Base-by-base conservation (phyloP, 768 basidiomycete species). In the Cyclocybe cylindracea region DNA sequence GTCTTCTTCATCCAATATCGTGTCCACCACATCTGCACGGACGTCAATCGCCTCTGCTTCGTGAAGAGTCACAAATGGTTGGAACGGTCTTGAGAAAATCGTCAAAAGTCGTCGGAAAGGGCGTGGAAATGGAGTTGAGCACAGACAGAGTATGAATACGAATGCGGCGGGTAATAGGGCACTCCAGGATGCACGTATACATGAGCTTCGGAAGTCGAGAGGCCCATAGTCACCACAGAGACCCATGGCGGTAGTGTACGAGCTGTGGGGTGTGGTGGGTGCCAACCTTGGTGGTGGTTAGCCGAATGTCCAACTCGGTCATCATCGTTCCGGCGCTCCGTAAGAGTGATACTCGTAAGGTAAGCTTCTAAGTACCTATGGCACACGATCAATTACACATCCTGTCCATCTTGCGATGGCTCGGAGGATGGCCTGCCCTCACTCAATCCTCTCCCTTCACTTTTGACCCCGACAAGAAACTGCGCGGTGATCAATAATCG, bases 1-100 rank as follows among this genome's bases (percentile, higher is more conserved):
- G 35, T 63, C 64, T 39, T 56, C 64, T 13, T 64, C 61, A 0
- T 55, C 63, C 7, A 58, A 55, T 10, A 35, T 34, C 7, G 56
- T 60, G 19, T 63, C 67, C 34, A 59, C 65, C 1, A 31, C 48
- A 3, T 52, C 57, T 18, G 57, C 46, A 43, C 53, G 58, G 19
- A 58, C 60, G 44, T 72, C 70, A 31, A 83, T 61, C 0, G 78
- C 78, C 58, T 84, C 82, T 11, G 84, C 84, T 60, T 85, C 84
- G 33, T 69, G 69, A 3, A 87, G 69, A 2, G 79, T 73, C 24
- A 87, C 46, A 59, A 76, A 86, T 0, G 60, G 44, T 36, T 58
- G 39, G 56, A 85, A 75, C 11, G 77, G 67, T 6, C 54, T 40
- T 39, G 64, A 62, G 48, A 74, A 16, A 1, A 59, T 51, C 9